phyloP scores from a whole-genome alignment of 2,329 filamentous ascomycete genomes.

The Cyclaneusma minus region DNA sequence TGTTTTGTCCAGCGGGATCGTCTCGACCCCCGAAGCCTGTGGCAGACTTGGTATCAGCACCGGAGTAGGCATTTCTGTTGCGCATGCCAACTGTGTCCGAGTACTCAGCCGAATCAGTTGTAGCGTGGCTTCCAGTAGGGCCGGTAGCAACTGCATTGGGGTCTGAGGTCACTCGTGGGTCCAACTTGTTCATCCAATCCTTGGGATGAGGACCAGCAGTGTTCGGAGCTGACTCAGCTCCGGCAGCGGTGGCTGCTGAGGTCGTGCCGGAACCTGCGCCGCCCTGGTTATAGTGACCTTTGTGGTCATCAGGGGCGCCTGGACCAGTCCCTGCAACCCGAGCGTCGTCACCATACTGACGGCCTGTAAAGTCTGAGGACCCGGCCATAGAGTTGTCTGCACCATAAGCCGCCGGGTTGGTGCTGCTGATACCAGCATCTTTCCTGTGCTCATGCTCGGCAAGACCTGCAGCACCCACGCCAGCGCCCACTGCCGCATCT shows the following conservation, averaged over 20 bases:
- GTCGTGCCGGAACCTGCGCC: too few species aligned
- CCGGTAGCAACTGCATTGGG: conserved; percentile 6
- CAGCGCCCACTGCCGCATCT: conserved; percentile 5
- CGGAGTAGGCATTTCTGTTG: conserved; percentile 1
- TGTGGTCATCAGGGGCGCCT: too few species aligned
- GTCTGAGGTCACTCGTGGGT: conserved; percentile 21
- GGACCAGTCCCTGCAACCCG: too few species aligned
- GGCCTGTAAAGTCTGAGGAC: too few species aligned
- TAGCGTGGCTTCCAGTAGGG: background rate
- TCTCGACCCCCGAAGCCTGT: conserved; percentile 1
- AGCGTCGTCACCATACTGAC: too few species aligned
- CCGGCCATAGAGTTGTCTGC: too few species aligned
- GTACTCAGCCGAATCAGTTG: background rate
- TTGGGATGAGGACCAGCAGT: conserved; percentile 19
- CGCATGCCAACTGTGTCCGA: background rate
- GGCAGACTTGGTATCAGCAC: background rate
- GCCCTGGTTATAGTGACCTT: too few species aligned
- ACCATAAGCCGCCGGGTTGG: too few species aligned
- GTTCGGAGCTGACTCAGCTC: too few species aligned
- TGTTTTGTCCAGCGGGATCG: conserved; percentile 1
- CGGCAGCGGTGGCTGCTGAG: too few species aligned
- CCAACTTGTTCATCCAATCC: conserved; percentile 19
- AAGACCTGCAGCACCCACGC: conserved; percentile 4
- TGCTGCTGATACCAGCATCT: conserved; percentile 1
- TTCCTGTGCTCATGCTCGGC: conserved; percentile 5